phyloP scores from a whole-genome alignment of 495 filamentous ascomycete genomes.

The Penicillium arizonense region DNA sequence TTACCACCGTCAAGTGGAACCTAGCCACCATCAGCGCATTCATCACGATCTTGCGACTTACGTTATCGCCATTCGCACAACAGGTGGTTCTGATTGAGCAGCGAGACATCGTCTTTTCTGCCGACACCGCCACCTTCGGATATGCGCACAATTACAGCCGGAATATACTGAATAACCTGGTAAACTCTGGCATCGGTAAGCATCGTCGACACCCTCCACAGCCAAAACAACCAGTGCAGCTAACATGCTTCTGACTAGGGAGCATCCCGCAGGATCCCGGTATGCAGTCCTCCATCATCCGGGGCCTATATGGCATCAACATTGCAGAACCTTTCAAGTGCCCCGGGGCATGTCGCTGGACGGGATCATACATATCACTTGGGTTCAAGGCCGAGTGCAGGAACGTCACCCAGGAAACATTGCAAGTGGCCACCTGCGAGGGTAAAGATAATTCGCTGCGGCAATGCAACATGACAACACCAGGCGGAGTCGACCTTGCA shows the following conservation, averaged over 20 bases:
- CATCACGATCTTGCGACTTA: slow-evolving; percentile 27
- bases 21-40: slow-evolving; percentile 29
- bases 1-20: slow-evolving; percentile 15
- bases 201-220: background rate
- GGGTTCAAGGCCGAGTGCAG: slow-evolving; percentile 15
- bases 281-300: slow-evolving; percentile 14
- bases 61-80: slow-evolving; percentile 30
- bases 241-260: slow-evolving; percentile 10
- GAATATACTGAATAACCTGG: background rate
- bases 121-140: slow-evolving; percentile 11
- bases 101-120: slow-evolving; percentile 5
- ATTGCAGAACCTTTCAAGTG: slow-evolving; percentile 12
- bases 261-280: slow-evolving; percentile 14
- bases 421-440: slow-evolving; percentile 12
- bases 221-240: background rate
- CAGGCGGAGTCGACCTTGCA: background rate
- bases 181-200: slow-evolving; percentile 9
- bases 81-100: slow-evolving; percentile 23
- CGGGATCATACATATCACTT: slow-evolving; percentile 14
- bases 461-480: slow-evolving; percentile 3
- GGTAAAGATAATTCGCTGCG: background rate
- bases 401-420: slow-evolving; percentile 17
- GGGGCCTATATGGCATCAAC: slow-evolving; percentile 13
- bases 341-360: slow-evolving; percentile 13
- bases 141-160: slow-evolving; percentile 16